Evolutionary conservation across 352 stramenopile species (phyloP), one percentile per base, ranked within the genome.

Genomic region (Phytopythium cucurbitacearum): DNA sequence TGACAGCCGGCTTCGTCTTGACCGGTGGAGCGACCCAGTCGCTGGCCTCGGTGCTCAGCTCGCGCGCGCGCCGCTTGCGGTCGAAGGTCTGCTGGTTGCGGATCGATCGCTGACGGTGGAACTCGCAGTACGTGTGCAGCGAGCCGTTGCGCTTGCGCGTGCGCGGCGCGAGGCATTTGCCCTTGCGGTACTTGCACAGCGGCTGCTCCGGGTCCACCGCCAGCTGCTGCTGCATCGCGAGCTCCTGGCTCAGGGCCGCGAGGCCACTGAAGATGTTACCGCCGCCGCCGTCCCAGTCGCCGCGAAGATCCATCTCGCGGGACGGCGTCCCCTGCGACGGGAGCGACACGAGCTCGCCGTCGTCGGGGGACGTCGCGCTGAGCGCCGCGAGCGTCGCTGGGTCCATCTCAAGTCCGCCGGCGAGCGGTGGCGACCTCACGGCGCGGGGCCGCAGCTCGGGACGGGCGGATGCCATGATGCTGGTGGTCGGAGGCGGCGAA

Each of bases 71-170:
- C 12, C 69, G 75, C 50, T 82, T 82, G 33, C 68, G 61, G 49
- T 82, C 75, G 40, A 84, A 86, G 9, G 51, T 59, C 16, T 63
- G 56, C 65, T 91, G 81, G 60, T 89, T 91, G 9, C 60, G 53
- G 15, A 85, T 60, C 2, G 78, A 84, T 1, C 71, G 73, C 42
- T 65, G 59, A 4, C 80, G 80, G 53, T 91, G 80, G 45, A 78
- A 62, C 39, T 84, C 76, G 38, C 80, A 91, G 55, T 77, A 85
- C 48, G 65, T 73, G 53, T 91, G 80, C 55, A 83, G 52, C 15
- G 51, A 59, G 9, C 80, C 80, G 54, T 84, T 87, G 53, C 72
- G 83, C 65, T 91, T 91, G 37, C 76, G 45, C 33, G 76, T 77
- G 34, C 80, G 78, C n/a, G 57, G 73, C n/a, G 73, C 48, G 2